These are phyloP conservation scores for Cladophialophora carrionii DNA, from an alignment of 2,329 filamentous ascomycete species.

Conservation along the genomic window DNA sequence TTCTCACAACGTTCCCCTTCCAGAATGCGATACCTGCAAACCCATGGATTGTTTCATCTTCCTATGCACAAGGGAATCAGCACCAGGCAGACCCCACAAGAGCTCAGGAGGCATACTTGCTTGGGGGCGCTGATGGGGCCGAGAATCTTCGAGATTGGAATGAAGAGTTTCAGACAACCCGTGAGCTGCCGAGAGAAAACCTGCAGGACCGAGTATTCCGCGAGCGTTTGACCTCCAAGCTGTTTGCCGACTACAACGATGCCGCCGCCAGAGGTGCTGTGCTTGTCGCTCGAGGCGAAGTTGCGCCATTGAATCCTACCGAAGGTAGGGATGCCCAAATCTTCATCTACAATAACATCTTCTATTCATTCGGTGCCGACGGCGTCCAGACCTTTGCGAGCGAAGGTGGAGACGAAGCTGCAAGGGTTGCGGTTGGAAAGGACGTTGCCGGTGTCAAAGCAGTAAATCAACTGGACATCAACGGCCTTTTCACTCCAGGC, in stretches of 20 bases:
- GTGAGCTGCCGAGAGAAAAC: slow-evolving; percentile 88
- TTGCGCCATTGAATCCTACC: slow-evolving; percentile 91
- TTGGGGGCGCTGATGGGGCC: slow-evolving; percentile 87
- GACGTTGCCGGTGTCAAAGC: slow-evolving; percentile 92
- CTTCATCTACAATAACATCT: slow-evolving; percentile 99
- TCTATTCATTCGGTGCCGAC: slow-evolving; percentile 97
- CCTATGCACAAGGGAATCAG: slow-evolving; percentile 61
- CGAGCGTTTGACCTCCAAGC: slow-evolving; percentile 88
- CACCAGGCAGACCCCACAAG: slow-evolving; percentile 85
- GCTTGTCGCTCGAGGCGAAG: slow-evolving; percentile 87
- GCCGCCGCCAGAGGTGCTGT: slow-evolving; percentile 90
- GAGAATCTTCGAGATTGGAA: slow-evolving; percentile 98
- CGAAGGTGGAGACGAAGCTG: slow-evolving; percentile 95
- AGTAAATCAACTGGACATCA: slow-evolving; percentile 96
- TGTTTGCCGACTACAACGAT: slow-evolving; percentile 97
- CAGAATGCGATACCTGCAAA: slow-evolving; percentile 91
- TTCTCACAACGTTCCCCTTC: slow-evolving; percentile 90
- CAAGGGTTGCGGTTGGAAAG: slow-evolving; percentile 92
- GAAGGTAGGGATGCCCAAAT: slow-evolving; percentile 93
- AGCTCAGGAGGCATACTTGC: slow-evolving; percentile 88
- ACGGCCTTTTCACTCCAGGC: slow-evolving; percentile 89
- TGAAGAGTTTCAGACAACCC: slow-evolving; percentile 96
- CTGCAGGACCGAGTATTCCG: slow-evolving; percentile 96
- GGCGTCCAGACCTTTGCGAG: slow-evolving; percentile 96
- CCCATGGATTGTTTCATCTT: slow-evolving; percentile 81